phyloP scores from a whole-genome alignment of 352 stramenopile genomes.

The Pythium aristosporum region DNA sequence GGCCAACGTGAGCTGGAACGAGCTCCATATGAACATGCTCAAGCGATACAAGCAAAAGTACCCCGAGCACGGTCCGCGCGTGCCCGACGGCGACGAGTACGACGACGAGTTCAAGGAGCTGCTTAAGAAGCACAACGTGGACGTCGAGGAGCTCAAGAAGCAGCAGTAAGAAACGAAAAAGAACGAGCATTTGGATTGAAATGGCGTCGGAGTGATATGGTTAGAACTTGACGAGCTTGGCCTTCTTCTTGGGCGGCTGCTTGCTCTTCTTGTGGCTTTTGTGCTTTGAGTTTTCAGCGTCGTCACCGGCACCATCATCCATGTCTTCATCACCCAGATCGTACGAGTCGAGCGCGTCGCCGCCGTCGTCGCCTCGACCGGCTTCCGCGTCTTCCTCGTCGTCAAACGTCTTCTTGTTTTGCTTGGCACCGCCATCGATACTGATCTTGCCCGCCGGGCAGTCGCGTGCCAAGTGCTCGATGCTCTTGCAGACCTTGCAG shows the following conservation, averaged over 20 bases:
- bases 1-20: conserved; percentile 74
- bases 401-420: conserved; percentile 79
- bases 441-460: conserved; percentile 77
- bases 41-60: conserved; percentile 80
- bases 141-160: conserved; percentile 57
- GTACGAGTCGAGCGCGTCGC: conserved; percentile 57
- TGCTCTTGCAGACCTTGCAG: conserved; percentile 87
- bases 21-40: conserved; percentile 70
- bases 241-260: conserved; percentile 18
- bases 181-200: conserved; percentile 8
- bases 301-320: conserved; percentile 29
- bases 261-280: conserved; percentile 27
- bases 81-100: conserved; percentile 60
- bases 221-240: conserved; percentile 27
- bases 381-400: conserved; percentile 72
- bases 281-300: conserved; percentile 21
- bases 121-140: conserved; percentile 76
- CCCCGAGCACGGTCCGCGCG: conserved; percentile 54
- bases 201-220: conserved; percentile 11
- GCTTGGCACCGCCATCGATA: conserved; percentile 52
- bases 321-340: conserved; percentile 37
- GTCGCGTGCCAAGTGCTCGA: conserved; percentile 81
- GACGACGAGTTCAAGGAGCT: conserved; percentile 86
- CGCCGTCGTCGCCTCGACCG: conserved; percentile 39
- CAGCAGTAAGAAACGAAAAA: conserved; percentile 18